Conservation (phyloP, 2,329 filamentous ascomycete species). For the Thelonectria olida region DNA sequence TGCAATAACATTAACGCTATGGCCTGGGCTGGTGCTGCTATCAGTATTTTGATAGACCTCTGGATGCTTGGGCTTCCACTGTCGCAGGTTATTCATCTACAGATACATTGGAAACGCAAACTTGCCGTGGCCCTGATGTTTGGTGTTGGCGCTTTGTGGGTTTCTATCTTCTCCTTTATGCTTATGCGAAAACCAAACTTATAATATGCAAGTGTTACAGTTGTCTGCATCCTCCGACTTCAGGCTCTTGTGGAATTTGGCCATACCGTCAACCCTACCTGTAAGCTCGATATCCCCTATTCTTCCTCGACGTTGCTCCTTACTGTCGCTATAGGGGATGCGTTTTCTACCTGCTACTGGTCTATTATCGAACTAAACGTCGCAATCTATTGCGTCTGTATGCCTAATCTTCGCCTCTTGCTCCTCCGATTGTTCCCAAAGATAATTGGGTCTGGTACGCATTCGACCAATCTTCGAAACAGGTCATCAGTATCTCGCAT, state of each 20-base stretch:
- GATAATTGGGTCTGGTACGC: too few species aligned
- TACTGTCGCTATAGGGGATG: too few species aligned
- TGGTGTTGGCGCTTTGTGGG: constrained; percentile 56
- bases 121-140: constrained; percentile 60
- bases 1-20: constrained; percentile 61
- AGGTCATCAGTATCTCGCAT: not conserved
- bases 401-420: constrained; percentile 38
- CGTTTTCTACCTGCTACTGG: constrained; percentile 39
- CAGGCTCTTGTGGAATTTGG: too few species aligned
- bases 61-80: constrained; percentile 63
- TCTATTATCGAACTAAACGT: constrained; percentile 51
- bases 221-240: too few species aligned
- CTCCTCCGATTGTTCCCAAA: too few species aligned
- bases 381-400: constrained; percentile 50
- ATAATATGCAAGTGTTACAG: constrained; percentile 41
- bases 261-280: constrained; percentile 44
- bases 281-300: too few species aligned
- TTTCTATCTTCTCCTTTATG: not conserved
- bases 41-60: constrained; percentile 62
- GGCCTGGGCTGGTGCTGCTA: constrained; percentile 60
- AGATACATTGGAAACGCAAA: constrained; percentile 59
- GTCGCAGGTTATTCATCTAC: constrained; percentile 52
- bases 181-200: not conserved
- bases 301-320: too few species aligned
- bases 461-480: not conserved